Base-by-base conservation (phyloP, 805 yeast species). In the Lachancea sp. region DNA sequence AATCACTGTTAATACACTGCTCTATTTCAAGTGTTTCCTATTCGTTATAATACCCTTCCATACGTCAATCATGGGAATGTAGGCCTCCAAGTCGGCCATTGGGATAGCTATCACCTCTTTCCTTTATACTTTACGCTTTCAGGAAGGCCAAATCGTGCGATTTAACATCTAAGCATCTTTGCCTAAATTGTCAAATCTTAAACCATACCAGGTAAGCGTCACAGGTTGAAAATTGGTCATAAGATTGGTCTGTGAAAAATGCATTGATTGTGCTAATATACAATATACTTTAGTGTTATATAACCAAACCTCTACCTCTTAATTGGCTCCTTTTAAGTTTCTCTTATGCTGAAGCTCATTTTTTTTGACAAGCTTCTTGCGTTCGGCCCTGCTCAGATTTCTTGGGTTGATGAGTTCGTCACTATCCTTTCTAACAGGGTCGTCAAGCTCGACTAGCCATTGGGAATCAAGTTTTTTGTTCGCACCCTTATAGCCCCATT, bases 401-500 rank as follows among this genome's bases (percentile, higher is more conserved):
- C 97, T 79, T 51, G 97, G 97, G 61, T 89, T 97, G 33, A 86
- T 69, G 51, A 86, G 68, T 53, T 83, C 94, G 44, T 74, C 71
- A 24, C 63, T 70, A 28, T 76, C 70, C 31, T 72, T 72, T 56
- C 75, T 72, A 21, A 72, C 80, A 51, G 80, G 74, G 39, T 84
- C 94, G 45, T 86, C 85, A 45, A 90, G 84, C 67, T 92, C 99
- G 43, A 90, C 97, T 58, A 87, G 72, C 98, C 98, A 92, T 65
- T 92, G 97, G 56, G 74, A 68, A 55, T 90, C 97, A 51, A 80
- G 58, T 41, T 78, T 77, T 68, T 92, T 90, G 66, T 92, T 92
- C 65, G 78, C 78, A 57, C 97, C 97, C 50, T 83, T 81, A 70
- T 83, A 90, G 45, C 99, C 99, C 98, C 98, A 92, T 65, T 88